Evolutionary conservation across 768 basidiomycete species (phyloP), one percentile per base, ranked within the genome.

Genomic region (Phylloporus arenicola): DNA sequence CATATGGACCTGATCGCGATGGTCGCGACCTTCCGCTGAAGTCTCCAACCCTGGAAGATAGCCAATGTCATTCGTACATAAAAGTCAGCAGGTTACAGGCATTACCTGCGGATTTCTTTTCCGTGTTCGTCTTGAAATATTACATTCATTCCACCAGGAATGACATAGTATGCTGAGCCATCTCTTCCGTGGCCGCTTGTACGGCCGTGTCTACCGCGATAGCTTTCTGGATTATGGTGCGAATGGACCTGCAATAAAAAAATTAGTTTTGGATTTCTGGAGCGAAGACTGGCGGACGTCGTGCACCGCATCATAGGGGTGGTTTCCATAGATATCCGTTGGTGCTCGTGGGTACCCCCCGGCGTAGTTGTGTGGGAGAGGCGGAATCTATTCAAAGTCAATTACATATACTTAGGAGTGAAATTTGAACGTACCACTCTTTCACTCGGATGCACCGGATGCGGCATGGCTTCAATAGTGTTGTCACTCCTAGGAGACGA

Each of bases 41-140:
- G 47, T 81, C 75, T 8, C 80, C 81, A 17, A 82, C 77, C 58
- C 81, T 83, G 47, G 14, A 43, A 24, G 53, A 9, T 16, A 25
- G 9, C 8, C 16, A 14, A 43, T 24, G 43, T 57, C 12, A 55
- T 24, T 57, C 11, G 52, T 17, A 31, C 20, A 3, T 2, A 6
- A 13, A n/a, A 31, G 4, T 30, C 12, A 1, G 9, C 3, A 17
- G 14, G 48, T 40, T 29, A 40, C 29, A 41, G 31, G 40, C 34
- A 60, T 47, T 67, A 81, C 84, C 84, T 78, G 3, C 78, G 77
- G 22, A 85, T 79, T 57, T 82, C 82, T 48, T 79, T 76, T 19
- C 84, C 84, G 17, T 73, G 65, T 55, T 80, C 78, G 57, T 86
- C 84, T 62, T 82, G 75, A 57, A 88, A 86, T 41, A 86, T 75